Evolutionary conservation across 768 basidiomycete species (phyloP).

Genomic region (Leccinum longicurvipes): DNA sequence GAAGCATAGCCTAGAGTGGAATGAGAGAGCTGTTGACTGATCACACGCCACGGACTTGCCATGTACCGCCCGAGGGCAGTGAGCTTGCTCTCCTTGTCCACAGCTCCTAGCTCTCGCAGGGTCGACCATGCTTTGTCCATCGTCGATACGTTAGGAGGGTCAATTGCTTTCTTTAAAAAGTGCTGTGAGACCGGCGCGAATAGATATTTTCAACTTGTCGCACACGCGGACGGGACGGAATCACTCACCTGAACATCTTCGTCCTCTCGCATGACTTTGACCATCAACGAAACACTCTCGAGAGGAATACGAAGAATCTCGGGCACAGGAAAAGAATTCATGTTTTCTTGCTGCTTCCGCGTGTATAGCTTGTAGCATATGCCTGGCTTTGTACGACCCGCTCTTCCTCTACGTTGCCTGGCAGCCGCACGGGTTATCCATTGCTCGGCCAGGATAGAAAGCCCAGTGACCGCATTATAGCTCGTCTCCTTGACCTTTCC

Average conservation of each 20-base stretch:
- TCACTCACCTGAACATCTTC: constrained; percentile 71
- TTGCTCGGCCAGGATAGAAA: constrained; percentile 75
- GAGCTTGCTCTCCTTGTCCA: constrained; percentile 57
- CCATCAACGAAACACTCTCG: constrained; percentile 75
- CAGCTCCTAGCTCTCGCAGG: constrained; percentile 74
- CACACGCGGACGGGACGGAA: constrained; percentile 5
- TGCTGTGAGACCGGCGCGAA: constrained; percentile 33
- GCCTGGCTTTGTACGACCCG: constrained; percentile 81
- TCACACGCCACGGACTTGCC: constrained; percentile 33
- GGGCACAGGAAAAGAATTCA: constrained; percentile 74
- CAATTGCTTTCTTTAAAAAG: constrained; percentile 72
- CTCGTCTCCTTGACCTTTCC: constrained; percentile 86
- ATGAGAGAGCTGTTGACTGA: background rate
- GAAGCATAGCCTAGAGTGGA: constrained; percentile 66
- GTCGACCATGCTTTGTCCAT: constrained; percentile 75
- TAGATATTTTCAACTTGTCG: background rate
- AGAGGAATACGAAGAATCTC: constrained; percentile 88
- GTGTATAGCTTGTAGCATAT: constrained; percentile 89
- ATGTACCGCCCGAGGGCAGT: constrained; percentile 85
- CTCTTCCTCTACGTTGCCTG: constrained; percentile 82
- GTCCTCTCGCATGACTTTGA: constrained; percentile 75
- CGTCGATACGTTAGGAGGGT: constrained; percentile 73
- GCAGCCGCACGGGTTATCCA: constrained; percentile 80
- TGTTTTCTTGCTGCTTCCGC: constrained; percentile 59
- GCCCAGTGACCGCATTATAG: constrained; percentile 62